These are phyloP conservation scores for Erythrobasidium hasegawianum DNA, from an alignment of 1,284 basidiomycete genomes.

Conservation along the genomic window DNA sequence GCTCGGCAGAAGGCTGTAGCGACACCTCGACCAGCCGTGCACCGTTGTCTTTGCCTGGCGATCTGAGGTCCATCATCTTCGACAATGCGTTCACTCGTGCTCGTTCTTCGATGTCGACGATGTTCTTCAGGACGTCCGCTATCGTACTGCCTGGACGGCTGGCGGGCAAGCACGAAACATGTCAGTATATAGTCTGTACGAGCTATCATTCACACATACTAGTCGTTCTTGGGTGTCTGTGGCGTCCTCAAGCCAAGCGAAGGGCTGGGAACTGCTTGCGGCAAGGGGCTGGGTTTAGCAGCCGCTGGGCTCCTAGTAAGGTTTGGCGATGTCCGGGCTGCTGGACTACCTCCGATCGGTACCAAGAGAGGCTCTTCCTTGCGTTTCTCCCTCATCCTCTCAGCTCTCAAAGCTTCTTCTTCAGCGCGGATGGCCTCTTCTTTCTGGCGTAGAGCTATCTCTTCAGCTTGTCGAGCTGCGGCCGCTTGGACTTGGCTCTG, in stretches of 20 bases:
- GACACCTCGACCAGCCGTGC: constrained; percentile 9
- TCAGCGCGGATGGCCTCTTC: too few relatives aligned
- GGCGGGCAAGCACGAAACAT: not conserved
- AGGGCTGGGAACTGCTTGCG: not conserved
- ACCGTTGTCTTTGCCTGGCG: not conserved
- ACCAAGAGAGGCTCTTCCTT: too few relatives aligned
- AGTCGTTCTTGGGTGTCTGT: not conserved
- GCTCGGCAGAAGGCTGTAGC: constrained; percentile 4
- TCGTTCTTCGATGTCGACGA: constrained; percentile 11
- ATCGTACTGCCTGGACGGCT: not conserved
- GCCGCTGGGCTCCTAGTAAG: not conserved
- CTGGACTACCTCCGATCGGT: too few relatives aligned
- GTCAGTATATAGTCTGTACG: not conserved
- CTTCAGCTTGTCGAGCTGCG: too few relatives aligned
- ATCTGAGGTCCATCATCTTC: constrained; percentile 5
- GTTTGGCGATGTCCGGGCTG: not conserved
- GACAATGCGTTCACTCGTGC: not conserved
- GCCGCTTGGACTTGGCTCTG: not conserved
- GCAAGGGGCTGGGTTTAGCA: not conserved
- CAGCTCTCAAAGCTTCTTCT: too few relatives aligned
- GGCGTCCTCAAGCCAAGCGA: not conserved
- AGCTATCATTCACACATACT: not conserved
- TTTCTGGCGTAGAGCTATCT: too few relatives aligned
- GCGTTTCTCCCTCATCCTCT: too few relatives aligned
- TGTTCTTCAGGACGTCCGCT: not conserved